A percentile compares a stretch with the other conserved stretches of the same genome.
phyloP scores from a whole-genome alignment of 225 moss, liverwort and hornwort genomes.

The Marchantia polymorpha region DNA sequence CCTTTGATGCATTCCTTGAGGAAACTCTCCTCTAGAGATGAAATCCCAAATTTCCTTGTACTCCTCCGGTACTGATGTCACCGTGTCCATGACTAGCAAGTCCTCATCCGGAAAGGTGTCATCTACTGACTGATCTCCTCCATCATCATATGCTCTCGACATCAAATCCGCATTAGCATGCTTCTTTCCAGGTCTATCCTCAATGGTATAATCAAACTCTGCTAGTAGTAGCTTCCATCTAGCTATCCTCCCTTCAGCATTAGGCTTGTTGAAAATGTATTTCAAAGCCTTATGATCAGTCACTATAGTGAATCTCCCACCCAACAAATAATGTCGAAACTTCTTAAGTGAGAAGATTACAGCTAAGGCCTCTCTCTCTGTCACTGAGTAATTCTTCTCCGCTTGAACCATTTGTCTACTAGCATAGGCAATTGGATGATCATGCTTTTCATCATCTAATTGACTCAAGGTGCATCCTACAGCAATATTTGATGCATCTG shows the following conservation, averaged over 20 bases:
- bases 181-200: not conserved
- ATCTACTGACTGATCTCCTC: not conserved
- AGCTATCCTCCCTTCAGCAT: not conserved
- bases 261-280: not conserved
- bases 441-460: not conserved
- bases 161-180: slow-evolving; percentile 20
- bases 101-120: not conserved
- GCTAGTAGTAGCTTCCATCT: not conserved
- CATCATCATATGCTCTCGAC: not conserved
- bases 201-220: not conserved
- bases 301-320: not conserved
- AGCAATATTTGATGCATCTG: not conserved
- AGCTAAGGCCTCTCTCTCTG: not conserved
- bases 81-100: not conserved
- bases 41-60: not conserved
- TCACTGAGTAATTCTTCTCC: not conserved
- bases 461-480: slow-evolving; percentile 16
- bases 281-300: not conserved
- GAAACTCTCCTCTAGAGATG: not conserved
- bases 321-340: slow-evolving; percentile 10
- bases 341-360: slow-evolving; percentile 1
- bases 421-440: slow-evolving; percentile 8
- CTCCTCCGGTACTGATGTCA: not conserved
- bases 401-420: slow-evolving; percentile 9
- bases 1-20: not conserved